phyloP scores from a whole-genome alignment of 2,329 filamentous ascomycete genomes.

The Ophiostoma novo-ulmi region DNA sequence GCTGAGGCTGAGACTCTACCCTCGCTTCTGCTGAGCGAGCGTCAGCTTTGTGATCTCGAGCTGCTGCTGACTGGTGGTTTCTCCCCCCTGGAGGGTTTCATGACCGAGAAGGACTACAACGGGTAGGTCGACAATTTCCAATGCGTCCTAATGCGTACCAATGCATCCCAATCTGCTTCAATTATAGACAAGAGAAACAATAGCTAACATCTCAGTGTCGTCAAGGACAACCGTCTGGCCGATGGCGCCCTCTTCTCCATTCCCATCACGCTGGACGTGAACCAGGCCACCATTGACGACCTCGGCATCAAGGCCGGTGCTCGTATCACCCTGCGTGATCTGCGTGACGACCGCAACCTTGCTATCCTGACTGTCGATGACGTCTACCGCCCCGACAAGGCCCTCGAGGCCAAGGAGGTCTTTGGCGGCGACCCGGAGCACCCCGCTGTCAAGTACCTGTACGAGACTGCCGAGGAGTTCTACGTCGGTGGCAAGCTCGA shows the following conservation, averaged over 20 bases:
- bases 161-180: too few relatives aligned
- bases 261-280: constrained; percentile 89
- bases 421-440: constrained; percentile 90
- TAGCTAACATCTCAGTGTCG: constrained; percentile 92
- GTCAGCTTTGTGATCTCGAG: constrained; percentile 96
- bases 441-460: constrained; percentile 87
- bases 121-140: constrained; percentile 50
- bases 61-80: constrained; percentile 96
- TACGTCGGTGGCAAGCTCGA: constrained; percentile 96
- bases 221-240: constrained; percentile 77
- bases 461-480: constrained; percentile 73
- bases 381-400: constrained; percentile 87
- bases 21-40: constrained; percentile 78
- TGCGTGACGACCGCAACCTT: constrained; percentile 91
- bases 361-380: constrained; percentile 95
- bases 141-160: constrained; percentile 40
- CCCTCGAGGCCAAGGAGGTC: constrained; percentile 85
- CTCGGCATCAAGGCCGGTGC: constrained; percentile 71
- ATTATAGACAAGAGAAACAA: constrained; percentile 44
- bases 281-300: constrained; percentile 67
- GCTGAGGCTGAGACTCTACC: constrained; percentile 83
- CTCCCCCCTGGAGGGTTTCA: constrained; percentile 95
- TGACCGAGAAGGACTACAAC: constrained; percentile 96
- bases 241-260: constrained; percentile 92
- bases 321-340: constrained; percentile 84